Percentiles rank a stretch among this genome's conserved stretches.
Conservation (phyloP, 2,329 filamentous ascomycete genomes). For the Talaromyces piceae region DNA sequence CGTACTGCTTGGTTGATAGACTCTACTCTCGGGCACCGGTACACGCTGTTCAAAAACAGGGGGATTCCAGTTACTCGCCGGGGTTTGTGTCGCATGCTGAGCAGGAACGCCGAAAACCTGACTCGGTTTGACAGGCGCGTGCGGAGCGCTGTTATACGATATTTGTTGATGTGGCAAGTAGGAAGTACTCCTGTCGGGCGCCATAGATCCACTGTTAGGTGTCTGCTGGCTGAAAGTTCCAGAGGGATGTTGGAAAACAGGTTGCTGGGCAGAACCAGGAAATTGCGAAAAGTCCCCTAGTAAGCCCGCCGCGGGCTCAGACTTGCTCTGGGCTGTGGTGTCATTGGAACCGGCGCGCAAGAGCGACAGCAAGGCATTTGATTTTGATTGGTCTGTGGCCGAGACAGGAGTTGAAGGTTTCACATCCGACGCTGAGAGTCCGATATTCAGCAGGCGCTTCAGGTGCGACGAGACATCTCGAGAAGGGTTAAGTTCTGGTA, state of each 20-base stretch:
- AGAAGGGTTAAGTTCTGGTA: constrained; percentile 32
- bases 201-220: not conserved
- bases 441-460: constrained; percentile 42
- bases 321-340: constrained; percentile 13
- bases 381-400: constrained; percentile 32
- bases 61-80: not conserved
- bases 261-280: constrained; percentile 18
- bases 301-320: constrained; percentile 29
- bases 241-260: not conserved
- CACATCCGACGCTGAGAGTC: constrained; percentile 11
- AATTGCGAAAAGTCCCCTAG: constrained; percentile 49
- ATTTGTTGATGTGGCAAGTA: not conserved
- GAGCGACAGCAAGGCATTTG: constrained; percentile 50
- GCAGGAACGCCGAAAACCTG: not conserved
- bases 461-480: constrained; percentile 45
- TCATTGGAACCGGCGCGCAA: constrained; percentile 38
- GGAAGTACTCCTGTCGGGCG: not conserved
- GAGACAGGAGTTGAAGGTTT: constrained; percentile 13
- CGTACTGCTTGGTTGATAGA: constrained; percentile 1
- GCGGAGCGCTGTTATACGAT: not conserved
- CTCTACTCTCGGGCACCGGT: not conserved
- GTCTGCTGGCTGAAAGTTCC: not conserved
- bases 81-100: not conserved
- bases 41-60: not conserved
- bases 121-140: not conserved